Evolutionary conservation across 208 protist genomes (phyloP), one percentile per base, ranked within the genome.

Genomic region (Acanthamoeba castellanii): DNA sequence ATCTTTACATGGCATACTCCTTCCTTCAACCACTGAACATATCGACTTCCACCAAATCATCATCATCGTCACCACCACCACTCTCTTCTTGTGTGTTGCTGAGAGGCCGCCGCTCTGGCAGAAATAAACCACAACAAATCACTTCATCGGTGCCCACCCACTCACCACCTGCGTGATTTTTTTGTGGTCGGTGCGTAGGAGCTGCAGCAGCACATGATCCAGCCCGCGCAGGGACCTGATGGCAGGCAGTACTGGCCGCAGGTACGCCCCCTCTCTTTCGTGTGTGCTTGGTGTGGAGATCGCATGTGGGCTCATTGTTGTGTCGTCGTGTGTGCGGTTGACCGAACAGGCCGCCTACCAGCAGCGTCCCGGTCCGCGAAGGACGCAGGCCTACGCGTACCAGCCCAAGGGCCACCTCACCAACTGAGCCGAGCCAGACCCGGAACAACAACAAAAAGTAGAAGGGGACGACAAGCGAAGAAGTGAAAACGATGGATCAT

Each of bases 131-230:
- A 18, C 4, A 6, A 59, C 16, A n/a, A 66, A 20, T 66, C 14
- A 66, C 59, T 18, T 18, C 13, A 18, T 55, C 16, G 50, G 50
- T 55, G 50, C 0, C 50, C 50, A 18, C 50, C 9, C 9, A 18
- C 13, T 18, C 13, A 55, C 13, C 13, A 0, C 50, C 16, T 18
- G 3, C 0, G 13, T 55, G 7, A 52, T 11, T 11, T 4, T 27
- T 22, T 64, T 64, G 59, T 64, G 59, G 11, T 64, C 22, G 13
- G 50, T 18, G 50, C 50, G 13, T 55, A 82, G 72, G 72, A 82
- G 37, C 42, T 82, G 42, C 74, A 82, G 74, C 64, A 72, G n/a
- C 74, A 82, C 74, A 82, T 82, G 74, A 55, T 82, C 74, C 74
- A 82, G 74, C 74, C 74, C 22, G 37, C 74, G 7, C 74, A 82